Base-by-base conservation (phyloP, 2,329 filamentous ascomycete species). In the Cladophialophora carrionii region DNA sequence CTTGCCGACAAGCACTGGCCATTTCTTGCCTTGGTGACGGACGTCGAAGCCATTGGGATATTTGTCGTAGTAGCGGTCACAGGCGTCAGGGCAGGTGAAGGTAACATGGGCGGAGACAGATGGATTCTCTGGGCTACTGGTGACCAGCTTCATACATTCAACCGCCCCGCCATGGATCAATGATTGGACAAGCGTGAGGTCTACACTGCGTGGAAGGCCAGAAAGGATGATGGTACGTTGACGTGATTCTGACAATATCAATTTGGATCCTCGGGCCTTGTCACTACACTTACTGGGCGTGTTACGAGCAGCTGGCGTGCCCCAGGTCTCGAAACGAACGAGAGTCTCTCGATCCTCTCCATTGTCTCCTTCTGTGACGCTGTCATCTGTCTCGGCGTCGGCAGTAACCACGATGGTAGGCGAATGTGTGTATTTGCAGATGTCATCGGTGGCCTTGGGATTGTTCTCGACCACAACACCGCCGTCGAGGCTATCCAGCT, bases 81-180 rank as follows among this genome's bases (percentile, higher is more conserved):
- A 79, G 14, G 73, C 74, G 12, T 70, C 72, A 9, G 71, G 71
- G 5, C 76, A 70, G 29, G 74, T 73, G 68, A 80, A 80, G 8
- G 75, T 71, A 5, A 80, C 71, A 17, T 73, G 70, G 3, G 78
- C 76, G 43, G 71, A 71, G 26, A 57, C 52, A 20, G 62, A 56
- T 17, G 59, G 31, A 58, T 49, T 63, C 22, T 57, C 53, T 31
- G 41, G 7, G 4, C 71, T 71, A 5, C 67, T 41, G 6, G 62
- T 20, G 17, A 65, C 64, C 17, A 74, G 58, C 24, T 26, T 63
- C 63, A 78, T 71, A 26, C 65, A 66, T 64, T 80, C 78, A 20
- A 80, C 67, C 10, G 71, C 63, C 9, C 78, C 79, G 14, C 78
- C 78, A 51, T 78, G 74, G 8, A 80, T 69, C 7, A 80, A 68